phyloP scores from a whole-genome alignment of 2,329 filamentous ascomycete species.

The Diaporthe australafricana region DNA sequence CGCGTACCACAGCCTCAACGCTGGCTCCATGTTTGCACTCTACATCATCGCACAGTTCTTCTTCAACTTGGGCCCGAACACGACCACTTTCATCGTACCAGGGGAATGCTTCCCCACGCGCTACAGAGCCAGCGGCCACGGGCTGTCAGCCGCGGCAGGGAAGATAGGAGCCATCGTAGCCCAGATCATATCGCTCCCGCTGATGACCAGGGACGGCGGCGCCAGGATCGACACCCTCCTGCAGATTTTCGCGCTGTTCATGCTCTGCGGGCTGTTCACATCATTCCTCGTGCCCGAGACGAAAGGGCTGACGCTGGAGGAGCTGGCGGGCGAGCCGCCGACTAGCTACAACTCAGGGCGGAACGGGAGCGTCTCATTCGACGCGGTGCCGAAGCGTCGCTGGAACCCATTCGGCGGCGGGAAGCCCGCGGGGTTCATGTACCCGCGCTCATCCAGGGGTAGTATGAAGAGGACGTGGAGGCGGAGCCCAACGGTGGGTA shows the following conservation, averaged over 20 bases:
- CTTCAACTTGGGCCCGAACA: slow-evolving; percentile 75
- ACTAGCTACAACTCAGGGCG: slow-evolving; percentile 67
- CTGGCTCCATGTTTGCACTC: slow-evolving; percentile 65
- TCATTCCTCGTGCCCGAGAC: slow-evolving; percentile 83
- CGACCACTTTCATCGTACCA: slow-evolving; percentile 73
- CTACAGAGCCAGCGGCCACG: slow-evolving; percentile 72
- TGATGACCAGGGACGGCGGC: slow-evolving; percentile 64
- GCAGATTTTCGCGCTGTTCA: slow-evolving; percentile 83
- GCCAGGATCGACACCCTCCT: slow-evolving; percentile 70
- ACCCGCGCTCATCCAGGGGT: slow-evolving; percentile 49
- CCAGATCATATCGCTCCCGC: slow-evolving; percentile 72
- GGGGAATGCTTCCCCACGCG: slow-evolving; percentile 75
- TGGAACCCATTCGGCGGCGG: slow-evolving; percentile 64
- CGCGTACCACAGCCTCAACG: slow-evolving; percentile 60
- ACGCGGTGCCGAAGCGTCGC: slow-evolving; percentile 39
- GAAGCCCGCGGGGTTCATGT: slow-evolving; percentile 62
- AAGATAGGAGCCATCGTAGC: slow-evolving; percentile 77
- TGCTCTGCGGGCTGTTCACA: slow-evolving; percentile 77
- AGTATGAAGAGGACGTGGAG: slow-evolving; percentile 43
- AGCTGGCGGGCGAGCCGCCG: slow-evolving; percentile 74
- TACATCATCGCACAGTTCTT: slow-evolving; percentile 76
- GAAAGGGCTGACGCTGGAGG: slow-evolving; percentile 79
- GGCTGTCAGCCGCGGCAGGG: slow-evolving; percentile 73
- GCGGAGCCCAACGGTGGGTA: slow-evolving; percentile 51
- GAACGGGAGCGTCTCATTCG: slow-evolving; percentile 59